These are phyloP conservation scores for Bruguiera parviflora DNA, from an alignment of 345 rosid genomes.

Conservation along the genomic window DNA sequence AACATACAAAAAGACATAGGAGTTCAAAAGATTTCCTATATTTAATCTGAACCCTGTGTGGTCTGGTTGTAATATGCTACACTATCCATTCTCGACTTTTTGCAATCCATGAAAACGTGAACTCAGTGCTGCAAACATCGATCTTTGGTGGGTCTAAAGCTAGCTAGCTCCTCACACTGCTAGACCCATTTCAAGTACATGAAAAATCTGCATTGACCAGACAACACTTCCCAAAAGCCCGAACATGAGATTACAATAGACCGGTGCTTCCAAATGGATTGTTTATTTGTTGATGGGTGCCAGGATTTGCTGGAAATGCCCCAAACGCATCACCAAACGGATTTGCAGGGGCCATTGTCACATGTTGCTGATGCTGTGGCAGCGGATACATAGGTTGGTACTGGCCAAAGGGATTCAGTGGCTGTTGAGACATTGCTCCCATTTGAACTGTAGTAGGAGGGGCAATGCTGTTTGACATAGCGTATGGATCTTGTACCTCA, in stretches of 20 bases:
- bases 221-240: conserved; percentile 10
- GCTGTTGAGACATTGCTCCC: conserved; percentile 51
- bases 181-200: conserved; percentile 17
- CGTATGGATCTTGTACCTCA: conserved; percentile 74
- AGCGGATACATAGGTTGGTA: conserved; percentile 54
- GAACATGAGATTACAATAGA: conserved; percentile 44
- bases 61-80: conserved; percentile 18
- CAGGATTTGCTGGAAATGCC: conserved; percentile 37
- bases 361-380: conserved; percentile 43
- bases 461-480: conserved; percentile 44
- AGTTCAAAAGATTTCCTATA: conserved; percentile 1
- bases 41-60: conserved; percentile 7
- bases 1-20: no score
- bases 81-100: conserved; percentile 25
- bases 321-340: conserved; percentile 73
- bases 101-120: conserved; percentile 26
- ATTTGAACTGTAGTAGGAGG: conserved; percentile 56
- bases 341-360: conserved; percentile 50
- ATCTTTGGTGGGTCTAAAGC: conserved; percentile 6
- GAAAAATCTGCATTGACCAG: conserved; percentile 15
- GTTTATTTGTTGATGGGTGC: conserved; percentile 40
- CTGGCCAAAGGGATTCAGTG: conserved; percentile 63
- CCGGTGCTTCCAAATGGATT: conserved; percentile 81
- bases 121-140: conserved; percentile 25
- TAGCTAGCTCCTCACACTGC: conserved; percentile 6